A percentile compares a stretch with the other conserved stretches of the same genome.
These are phyloP conservation scores for Kappamyces sp. DNA, from an alignment of 192 early-diverging fungal genomes.

Conservation along the genomic window DNA sequence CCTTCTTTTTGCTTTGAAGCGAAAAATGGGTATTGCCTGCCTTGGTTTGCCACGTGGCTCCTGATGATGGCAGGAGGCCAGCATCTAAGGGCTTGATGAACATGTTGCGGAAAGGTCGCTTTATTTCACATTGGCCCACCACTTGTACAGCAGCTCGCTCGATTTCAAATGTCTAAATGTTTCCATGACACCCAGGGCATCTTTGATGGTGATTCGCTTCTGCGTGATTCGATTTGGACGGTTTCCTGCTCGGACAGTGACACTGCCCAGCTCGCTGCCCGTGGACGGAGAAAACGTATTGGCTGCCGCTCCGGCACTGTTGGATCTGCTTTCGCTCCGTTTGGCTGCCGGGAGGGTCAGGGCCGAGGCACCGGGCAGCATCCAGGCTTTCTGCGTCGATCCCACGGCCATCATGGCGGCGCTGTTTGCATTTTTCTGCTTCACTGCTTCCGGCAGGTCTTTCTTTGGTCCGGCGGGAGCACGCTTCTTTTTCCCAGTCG, in stretches of 20 bases:
- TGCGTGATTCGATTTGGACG: not conserved
- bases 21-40: slow-evolving; percentile 52
- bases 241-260: not conserved
- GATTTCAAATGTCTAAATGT: not conserved
- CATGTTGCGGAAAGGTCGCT: slow-evolving; percentile 19
- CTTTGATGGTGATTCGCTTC: slow-evolving; percentile 16
- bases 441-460: slow-evolving; percentile 15
- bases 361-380: slow-evolving; percentile 7
- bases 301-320: no score
- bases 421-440: slow-evolving; percentile 14
- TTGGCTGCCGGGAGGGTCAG: not conserved
- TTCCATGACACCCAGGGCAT: slow-evolving; percentile 13
- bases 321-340: not conserved
- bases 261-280: not conserved
- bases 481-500: slow-evolving; percentile 1
- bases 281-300: no score
- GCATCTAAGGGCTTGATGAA: slow-evolving; percentile 46
- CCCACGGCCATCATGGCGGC: slow-evolving; percentile 16
- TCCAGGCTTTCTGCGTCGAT: slow-evolving; percentile 13
- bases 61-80: slow-evolving; percentile 17
- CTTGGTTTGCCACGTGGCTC: slow-evolving; percentile 31
- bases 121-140: slow-evolving; percentile 17
- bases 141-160: slow-evolving; percentile 12
- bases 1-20: slow-evolving; percentile 37
- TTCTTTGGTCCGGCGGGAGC: slow-evolving; percentile 2